Evolutionary conservation across 1,284 basidiomycete genomes (phyloP).

Genomic region (Schizopora paradoxa): DNA sequence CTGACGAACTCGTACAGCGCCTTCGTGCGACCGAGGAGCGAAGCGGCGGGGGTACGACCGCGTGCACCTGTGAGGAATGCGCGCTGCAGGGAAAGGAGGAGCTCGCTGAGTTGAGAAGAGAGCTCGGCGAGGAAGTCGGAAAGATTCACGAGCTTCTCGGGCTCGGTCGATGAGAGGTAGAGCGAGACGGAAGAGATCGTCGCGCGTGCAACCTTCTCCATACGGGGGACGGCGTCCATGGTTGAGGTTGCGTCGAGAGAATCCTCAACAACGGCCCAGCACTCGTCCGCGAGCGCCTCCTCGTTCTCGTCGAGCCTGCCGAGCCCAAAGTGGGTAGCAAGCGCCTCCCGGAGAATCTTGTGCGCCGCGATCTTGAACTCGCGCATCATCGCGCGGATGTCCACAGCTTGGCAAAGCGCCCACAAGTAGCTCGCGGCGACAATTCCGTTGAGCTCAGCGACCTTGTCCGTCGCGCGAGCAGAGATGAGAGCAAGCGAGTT

Average conservation of each 20-base stretch:
- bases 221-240: constrained; percentile 62
- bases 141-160: constrained; percentile 22
- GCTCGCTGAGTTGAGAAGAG: constrained; percentile 20
- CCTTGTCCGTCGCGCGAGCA: constrained; percentile 69
- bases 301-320: constrained; percentile 33
- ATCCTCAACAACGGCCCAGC: constrained; percentile 40
- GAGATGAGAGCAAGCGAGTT: constrained; percentile 81
- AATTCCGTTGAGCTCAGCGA: constrained; percentile 72
- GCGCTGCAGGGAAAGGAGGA: constrained; percentile 26
- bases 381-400: constrained; percentile 65
- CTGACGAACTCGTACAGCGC: constrained; percentile 70
- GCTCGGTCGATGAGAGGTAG: constrained; percentile 28
- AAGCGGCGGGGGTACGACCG: constrained; percentile 53
- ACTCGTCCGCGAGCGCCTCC: constrained; percentile 29
- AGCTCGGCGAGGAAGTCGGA: constrained; percentile 26
- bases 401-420: constrained; percentile 75
- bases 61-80: constrained; percentile 40
- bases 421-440: constrained; percentile 73
- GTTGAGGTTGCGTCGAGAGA: constrained; percentile 61
- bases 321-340: constrained; percentile 41
- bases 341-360: constrained; percentile 46
- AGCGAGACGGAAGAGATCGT: constrained; percentile 45
- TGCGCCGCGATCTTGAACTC: constrained; percentile 53
- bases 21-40: constrained; percentile 57
- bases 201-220: constrained; percentile 61